These are phyloP conservation scores for Fraxinus excelsior DNA, from an alignment of 257 asterid species.

Conservation along the genomic window DNA sequence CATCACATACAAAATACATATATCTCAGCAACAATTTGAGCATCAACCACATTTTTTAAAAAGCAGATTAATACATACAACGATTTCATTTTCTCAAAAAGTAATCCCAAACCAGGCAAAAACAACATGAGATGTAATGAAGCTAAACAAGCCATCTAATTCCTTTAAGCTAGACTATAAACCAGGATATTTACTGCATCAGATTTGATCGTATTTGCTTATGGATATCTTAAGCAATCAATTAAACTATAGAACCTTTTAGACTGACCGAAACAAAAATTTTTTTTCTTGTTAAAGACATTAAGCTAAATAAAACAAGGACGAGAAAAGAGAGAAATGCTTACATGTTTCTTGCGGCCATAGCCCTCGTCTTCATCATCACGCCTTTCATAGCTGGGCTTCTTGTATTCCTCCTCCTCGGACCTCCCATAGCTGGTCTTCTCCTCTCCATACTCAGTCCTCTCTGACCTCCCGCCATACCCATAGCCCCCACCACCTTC, in stretches of 20 bases:
- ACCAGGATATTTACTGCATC: not conserved
- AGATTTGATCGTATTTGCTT: too few species aligned
- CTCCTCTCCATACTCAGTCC: conserved; percentile 35
- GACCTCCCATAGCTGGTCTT: conserved; percentile 56
- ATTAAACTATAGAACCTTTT: not conserved
- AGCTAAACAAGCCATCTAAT: not conserved
- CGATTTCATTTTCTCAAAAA: not conserved
- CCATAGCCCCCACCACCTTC: conserved; percentile 14
- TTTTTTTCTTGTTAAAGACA: too few species aligned
- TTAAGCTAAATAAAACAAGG: not conserved
- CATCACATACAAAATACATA: conserved; percentile 4
- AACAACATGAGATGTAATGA: not conserved
- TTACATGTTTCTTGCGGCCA: conserved; percentile 75
- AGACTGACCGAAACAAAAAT: not conserved
- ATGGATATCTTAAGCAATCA: not conserved
- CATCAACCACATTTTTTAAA: not conserved
- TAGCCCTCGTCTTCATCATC: conserved; percentile 42
- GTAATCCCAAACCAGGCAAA: not conserved
- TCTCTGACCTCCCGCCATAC: conserved; percentile 21
- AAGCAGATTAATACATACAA: too few species aligned
- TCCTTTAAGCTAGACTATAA: not conserved
- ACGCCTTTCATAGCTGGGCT: conserved; percentile 56
- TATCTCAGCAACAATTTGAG: not conserved
- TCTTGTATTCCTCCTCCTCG: conserved; percentile 62
- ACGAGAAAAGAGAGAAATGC: conserved; percentile 21